These are phyloP conservation scores for Fraxinus angustifolia DNA, from an alignment of 305 asterid genomes.

Conservation along the genomic window DNA sequence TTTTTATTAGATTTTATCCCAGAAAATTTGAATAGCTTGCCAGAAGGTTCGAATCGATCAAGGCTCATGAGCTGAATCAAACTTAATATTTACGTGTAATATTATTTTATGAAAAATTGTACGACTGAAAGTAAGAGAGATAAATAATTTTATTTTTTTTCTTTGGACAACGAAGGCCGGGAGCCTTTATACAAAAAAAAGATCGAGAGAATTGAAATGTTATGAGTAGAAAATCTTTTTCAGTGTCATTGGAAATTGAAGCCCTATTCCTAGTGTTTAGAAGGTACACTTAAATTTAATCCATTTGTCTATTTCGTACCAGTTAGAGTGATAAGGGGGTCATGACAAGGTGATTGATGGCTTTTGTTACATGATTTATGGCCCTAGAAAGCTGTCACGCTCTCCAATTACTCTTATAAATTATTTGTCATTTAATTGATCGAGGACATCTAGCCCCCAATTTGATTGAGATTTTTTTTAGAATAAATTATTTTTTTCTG, in stretches of 20 bases:
- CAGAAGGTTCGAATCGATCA: no score
- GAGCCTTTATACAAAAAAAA: no score
- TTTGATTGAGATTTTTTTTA: background rate
- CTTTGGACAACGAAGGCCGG: no score
- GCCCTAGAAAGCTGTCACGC: conserved; percentile 15
- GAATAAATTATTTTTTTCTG: background rate
- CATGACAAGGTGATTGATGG: conserved; percentile 13
- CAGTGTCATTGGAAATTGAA: conserved; percentile 26
- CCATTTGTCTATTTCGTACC: background rate
- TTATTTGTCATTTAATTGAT: no score
- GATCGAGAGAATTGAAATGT: background rate
- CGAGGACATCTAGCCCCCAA: background rate
- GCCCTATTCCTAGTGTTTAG: background rate
- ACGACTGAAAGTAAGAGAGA: no score
- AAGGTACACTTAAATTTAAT: background rate
- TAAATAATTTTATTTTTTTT: no score
- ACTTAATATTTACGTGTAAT: no score
- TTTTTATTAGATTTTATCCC: no score
- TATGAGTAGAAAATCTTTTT: background rate
- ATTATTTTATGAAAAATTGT: no score
- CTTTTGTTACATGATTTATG: conserved; percentile 19
- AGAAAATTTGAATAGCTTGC: background rate
- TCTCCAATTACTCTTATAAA: background rate
- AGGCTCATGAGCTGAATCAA: no score
- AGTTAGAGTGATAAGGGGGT: background rate